Base-by-base conservation (phyloP, 371 early-diverging fungal genomes). In the Circinella umbellata region DNA sequence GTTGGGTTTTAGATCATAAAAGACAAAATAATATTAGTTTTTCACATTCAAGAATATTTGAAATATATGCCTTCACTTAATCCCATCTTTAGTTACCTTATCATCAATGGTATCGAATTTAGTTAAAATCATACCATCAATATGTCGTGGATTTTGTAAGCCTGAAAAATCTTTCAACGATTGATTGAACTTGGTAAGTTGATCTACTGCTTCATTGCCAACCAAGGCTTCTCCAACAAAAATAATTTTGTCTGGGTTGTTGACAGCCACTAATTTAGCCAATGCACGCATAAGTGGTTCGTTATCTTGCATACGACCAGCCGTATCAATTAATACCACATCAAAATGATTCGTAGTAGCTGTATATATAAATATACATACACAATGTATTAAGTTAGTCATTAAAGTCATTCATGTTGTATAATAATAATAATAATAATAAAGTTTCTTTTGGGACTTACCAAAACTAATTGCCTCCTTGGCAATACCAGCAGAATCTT, bases 191-290 rank as follows among this genome's bases (percentile, higher is more conserved):
- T 98, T 98, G 27, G 91, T 92, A 66, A 99, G 86, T 82, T 99
- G 99, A 76, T 98, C 96, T 17, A 99, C 93, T 9, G 98, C 95
- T 81, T 99, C 99, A 74, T 96, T 97, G 53, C 99, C 99, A 14
- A 99, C 99, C 18, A 99, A 81, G 3, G 99, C 99, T 85, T 99
- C 99, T 51, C 99, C 99, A 10, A 99, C 99, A 89, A 99, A 99
- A 68, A 99, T 87, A 71, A 99, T 94, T 84, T 98, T 98, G 86
- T 99, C 96, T 0, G 99, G 99, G 51, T 91, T 90, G 79, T 99
- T 99, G 18, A 93, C 90, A 18, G 94, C 86, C 8, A 99, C 98
- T 38, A 99, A 85, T 86, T 98, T 98, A 34, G 98, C 93, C 63
- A 99, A 82, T 4, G 98, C 94, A 15, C 95, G 87, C 99, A 99